phyloP scores from a whole-genome alignment of 352 stramenopile species.

The Phytophthora vignae region DNA sequence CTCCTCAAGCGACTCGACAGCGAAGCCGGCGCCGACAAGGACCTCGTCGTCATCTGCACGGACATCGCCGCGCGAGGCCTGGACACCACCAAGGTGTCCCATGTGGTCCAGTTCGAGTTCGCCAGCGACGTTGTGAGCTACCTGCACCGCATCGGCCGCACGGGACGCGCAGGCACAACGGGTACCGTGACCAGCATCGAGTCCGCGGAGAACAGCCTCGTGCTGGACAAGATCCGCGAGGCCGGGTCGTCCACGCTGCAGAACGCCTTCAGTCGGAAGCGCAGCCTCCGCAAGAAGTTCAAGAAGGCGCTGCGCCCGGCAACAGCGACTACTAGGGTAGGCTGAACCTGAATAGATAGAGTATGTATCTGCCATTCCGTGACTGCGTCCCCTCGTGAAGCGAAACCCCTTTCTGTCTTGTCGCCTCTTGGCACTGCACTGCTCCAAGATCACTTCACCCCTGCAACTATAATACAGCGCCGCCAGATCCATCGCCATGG shows the following conservation, averaged over 20 bases:
- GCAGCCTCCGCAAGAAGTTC: slow-evolving; percentile 84
- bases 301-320: slow-evolving; percentile 51
- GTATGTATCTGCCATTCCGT: neutral
- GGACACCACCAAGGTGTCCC: slow-evolving; percentile 72
- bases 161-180: slow-evolving; percentile 57
- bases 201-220: slow-evolving; percentile 61
- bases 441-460: slow-evolving; percentile 2
- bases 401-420: slow-evolving; percentile 33
- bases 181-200: slow-evolving; percentile 81
- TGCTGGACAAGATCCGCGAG: slow-evolving; percentile 72
- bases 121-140: slow-evolving; percentile 84
- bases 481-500: slow-evolving; percentile 43
- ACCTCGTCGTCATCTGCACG: slow-evolving; percentile 71
- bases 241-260: slow-evolving; percentile 58
- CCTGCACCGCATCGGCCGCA: slow-evolving; percentile 82
- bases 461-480: neutral
- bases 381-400: slow-evolving; percentile 11
- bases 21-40: slow-evolving; percentile 28
- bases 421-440: slow-evolving; percentile 13
- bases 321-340: slow-evolving; percentile 27
- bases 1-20: slow-evolving; percentile 57
- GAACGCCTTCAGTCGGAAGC: slow-evolving; percentile 82
- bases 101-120: slow-evolving; percentile 88
- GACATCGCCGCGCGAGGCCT: slow-evolving; percentile 81
- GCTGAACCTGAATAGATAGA: slow-evolving; percentile 9